Base-by-base conservation (phyloP, 169 alveolate genomes). In the Eimeria sp. region DNA sequence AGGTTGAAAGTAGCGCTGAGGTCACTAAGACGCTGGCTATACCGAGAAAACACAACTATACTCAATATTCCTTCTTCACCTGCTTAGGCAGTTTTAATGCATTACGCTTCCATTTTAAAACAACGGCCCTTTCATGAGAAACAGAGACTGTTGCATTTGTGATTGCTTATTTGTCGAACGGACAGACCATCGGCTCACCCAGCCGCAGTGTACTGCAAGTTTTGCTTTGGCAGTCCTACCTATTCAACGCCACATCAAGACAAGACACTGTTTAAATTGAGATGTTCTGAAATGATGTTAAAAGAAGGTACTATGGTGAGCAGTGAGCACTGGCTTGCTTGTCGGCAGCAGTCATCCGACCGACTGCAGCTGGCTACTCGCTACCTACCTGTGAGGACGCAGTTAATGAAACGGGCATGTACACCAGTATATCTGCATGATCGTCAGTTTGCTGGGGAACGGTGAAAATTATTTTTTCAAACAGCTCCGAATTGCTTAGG, bases 321-420 rank as follows among this genome's bases (percentile, higher is more conserved):
- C 80, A 49, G 80, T 70, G 51, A 70, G 80, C 51, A 4, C 20
- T 13, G 51, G 80, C 80, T 11, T 10, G 80, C 80, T 18, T 70
- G 80, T 70, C 80, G 80, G 80, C 80, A 27, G 80, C 80, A 51
- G 80, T 18, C 51, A 70, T 11, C 80, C 30, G 76, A 45, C 45
- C 76, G 5, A 25, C 80, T 34, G 80, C 80, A 16, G 80, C 80
- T 70, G 80, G 51, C 80, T 70, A 51, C 51, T 34, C 78, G 11
- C 27, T 34, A 49, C n/a, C 51, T 70, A n/a, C 27, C 51, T 5
- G 80, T 34, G 80, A 14, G 47, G 22, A 30, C 47, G n/a, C 1
- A 13, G 80, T 11, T 34, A 47, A 34, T 34, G 7, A 34, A 70
- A 6, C 30, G 4, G 7, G 7, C 51, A 70, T 0, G 6, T 11